A percentile compares a stretch with the other conserved stretches of the same genome.
Conservation (phyloP, 129 eudicot genomes). For the Pulicaria dysenterica region DNA sequence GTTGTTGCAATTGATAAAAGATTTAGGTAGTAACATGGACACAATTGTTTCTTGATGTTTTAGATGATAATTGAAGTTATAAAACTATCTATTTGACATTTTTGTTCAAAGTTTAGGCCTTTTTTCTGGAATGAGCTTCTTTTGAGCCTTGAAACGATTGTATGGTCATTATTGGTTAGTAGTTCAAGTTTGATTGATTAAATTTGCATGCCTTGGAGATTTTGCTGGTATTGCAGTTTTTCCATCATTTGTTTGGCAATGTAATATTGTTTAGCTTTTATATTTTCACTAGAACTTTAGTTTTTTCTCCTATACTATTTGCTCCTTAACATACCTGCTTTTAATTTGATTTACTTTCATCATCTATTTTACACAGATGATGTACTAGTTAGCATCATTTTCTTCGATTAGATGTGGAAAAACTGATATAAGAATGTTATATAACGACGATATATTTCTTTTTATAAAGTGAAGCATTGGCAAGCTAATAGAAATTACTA, state of each 20-base stretch:
- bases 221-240: slow-evolving; percentile 5
- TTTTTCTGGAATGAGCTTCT: background rate
- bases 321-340: background rate
- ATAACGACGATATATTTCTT: background rate
- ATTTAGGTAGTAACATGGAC: background rate
- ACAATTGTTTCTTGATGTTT: background rate
- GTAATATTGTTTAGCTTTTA: slow-evolving; percentile 17
- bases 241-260: slow-evolving; percentile 3
- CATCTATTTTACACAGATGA: no score
- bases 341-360: background rate
- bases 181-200: slow-evolving; percentile 11
- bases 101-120: background rate
- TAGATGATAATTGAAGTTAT: slow-evolving; percentile 4
- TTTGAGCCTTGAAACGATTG: background rate
- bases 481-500: slow-evolving; percentile 10
- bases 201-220: background rate
- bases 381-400: no score
- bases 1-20: slow-evolving; percentile 15
- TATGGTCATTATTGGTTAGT: slow-evolving; percentile 14
- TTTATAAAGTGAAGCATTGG: slow-evolving; percentile 19
- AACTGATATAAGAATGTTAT: slow-evolving; percentile 1
- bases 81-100: background rate
- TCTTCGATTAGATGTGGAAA: background rate
- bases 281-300: slow-evolving; percentile 1
- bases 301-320: slow-evolving; percentile 4